Evolutionary conservation across 2,329 filamentous ascomycete species (phyloP).

Genomic region (Diplodia intermedia): DNA sequence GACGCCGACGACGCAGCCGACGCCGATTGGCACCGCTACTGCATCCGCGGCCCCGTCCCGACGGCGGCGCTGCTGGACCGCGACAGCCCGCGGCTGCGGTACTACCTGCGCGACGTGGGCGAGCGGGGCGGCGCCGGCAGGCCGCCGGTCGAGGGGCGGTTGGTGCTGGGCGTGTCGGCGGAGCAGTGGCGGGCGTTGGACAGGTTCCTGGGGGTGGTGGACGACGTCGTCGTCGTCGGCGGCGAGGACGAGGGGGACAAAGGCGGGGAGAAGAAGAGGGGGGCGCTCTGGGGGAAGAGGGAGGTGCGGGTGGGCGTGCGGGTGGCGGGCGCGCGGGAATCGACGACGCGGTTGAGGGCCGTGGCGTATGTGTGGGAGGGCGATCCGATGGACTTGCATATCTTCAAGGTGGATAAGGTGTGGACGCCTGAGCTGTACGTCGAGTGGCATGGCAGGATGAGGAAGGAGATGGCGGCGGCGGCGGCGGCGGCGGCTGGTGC

Average conservation of each 20-base stretch:
- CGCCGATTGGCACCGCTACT: not conserved
- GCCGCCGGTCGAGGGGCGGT: not conserved
- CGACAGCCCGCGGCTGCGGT: not conserved
- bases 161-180: constrained; percentile 6
- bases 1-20: not conserved
- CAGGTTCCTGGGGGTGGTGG: not conserved
- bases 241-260: not conserved
- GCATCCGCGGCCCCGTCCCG: not conserved
- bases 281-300: not conserved
- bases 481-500: not conserved
- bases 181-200: not conserved
- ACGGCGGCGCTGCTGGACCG: constrained; percentile 2
- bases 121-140: not conserved
- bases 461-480: not conserved
- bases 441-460: constrained; percentile 4
- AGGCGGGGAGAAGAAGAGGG: no score
- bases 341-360: not conserved
- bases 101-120: constrained; percentile 4
- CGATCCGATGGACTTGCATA: constrained; percentile 9
- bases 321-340: not conserved
- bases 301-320: not conserved
- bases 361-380: constrained; percentile 8
- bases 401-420: constrained; percentile 14
- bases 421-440: constrained; percentile 21
- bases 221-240: no score